Base-by-base conservation (phyloP, 805 yeast genomes). In the Candida germanica region DNA sequence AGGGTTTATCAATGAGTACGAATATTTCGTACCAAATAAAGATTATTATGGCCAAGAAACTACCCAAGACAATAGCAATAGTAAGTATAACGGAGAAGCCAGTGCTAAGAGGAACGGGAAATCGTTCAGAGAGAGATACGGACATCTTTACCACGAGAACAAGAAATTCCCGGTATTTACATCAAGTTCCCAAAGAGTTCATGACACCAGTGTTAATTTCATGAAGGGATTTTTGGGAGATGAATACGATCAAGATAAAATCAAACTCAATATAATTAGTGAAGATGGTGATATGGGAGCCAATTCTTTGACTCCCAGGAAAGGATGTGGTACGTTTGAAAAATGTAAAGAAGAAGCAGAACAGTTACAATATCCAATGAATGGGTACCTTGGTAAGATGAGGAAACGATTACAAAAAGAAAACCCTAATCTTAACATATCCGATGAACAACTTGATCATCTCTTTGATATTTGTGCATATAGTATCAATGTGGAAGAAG, bases 401-500 rank as follows among this genome's bases (percentile, higher is more conserved):
- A 77, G 5, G 13, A n/a, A n/a, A 8, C 19, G 37, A 17, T 27
- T 19, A 21, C 26, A 11, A 15, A 26, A 19, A 8, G 43, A 38
- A 3, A 44, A 44, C 24, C 48, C 48, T 3, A 80, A 77, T 4
- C 50, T 65, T 38, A 61, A 76, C 44, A 41, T 84, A 31, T 69
- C 78, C 3, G 50, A 66, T 2, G 48, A 53, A 22, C 89, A 86
- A 46, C 73, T 79, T 14, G 58, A 53, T 26, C 57, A 55, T 18
- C 47, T 85, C 42, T 78, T 82, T 47, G 66, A 68, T 7, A 70
- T 78, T 58, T 84, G 94, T 61, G 87, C 87, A 3, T 86, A 70
- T 54, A 95, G 87, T 57, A 59, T 83, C 33, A 86, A 85, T 39
- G 83, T 79, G 9, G 68, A 66, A 39, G 94, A 91, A 10, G 52